Base-by-base conservation (phyloP, 2,329 filamentous ascomycete species). In the Fusarium buharicum region DNA sequence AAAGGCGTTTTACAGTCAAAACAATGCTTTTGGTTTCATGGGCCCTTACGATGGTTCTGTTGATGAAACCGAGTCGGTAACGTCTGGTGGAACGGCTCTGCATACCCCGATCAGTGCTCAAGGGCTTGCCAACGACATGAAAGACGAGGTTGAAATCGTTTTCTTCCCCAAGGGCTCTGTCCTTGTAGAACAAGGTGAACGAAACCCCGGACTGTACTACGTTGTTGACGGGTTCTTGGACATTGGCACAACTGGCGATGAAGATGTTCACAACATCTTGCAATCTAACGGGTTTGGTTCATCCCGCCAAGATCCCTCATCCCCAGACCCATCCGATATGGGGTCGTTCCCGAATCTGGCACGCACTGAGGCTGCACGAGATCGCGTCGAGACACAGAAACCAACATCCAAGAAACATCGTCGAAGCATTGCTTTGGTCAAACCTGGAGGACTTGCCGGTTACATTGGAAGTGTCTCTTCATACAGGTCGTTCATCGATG, bases 141-240 rank as follows among this genome's bases (percentile, higher is more conserved):
- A 90, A 62, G 90, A 96, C 61, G 95, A 99, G 49, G 86, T 98
- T 3, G 95, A 99, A 72, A 97, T 99, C 64, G 95, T 99, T 6
- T 98, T 91, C 78, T 99, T 99, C 66, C 94, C 93, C 0, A 92
- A 98, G 74, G 93, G 91, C 3, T 94, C 95, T 2, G 90, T 99
- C 1, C 83, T 99, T 14, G 93, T 99, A 0, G 95, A 99, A 72
- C 93, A 98, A 77, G 94, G 95, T 10, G 95, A 99, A 74, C 86
- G 95, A n/a, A 97, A 96, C 68, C 95, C 95, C 0, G 95, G 95
- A 0, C 76, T 99, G 1, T 99, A 99, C 78, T 99, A 99, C 76
- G 94, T 99, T 4, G 90, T 99, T 45, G 95, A 99, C 74, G 95
- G 95, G 0, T 99, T 99, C 70, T 79, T 99, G 31, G 95, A 99